Conservation (phyloP, 2,329 filamentous ascomycete genomes). For the Penicillium sp. region DNA sequence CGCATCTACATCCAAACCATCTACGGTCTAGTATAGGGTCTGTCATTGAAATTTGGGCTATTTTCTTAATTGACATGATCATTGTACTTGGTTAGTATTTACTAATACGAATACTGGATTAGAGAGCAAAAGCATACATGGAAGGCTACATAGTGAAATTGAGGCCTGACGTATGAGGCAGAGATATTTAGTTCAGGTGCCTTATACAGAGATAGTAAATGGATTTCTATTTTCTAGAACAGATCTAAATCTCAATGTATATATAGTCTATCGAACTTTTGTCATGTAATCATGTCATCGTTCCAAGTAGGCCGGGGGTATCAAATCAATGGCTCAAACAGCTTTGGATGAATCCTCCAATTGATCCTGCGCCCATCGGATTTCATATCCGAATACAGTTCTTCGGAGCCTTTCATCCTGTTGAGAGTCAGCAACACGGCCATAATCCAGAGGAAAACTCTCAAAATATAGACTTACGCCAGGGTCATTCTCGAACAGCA, state of each 20-base stretch:
- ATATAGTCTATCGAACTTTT: slow-evolving; percentile 8
- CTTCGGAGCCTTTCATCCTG: slow-evolving; percentile 73
- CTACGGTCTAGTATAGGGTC: background rate
- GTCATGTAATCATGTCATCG: slow-evolving; percentile 10
- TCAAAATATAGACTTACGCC: slow-evolving; percentile 53
- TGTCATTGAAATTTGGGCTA: background rate
- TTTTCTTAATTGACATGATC: background rate
- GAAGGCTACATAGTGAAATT: background rate
- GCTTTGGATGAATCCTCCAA: slow-evolving; percentile 11
- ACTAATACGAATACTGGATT: background rate
- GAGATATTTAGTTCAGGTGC: background rate
- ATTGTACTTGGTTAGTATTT: background rate
- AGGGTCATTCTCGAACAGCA: slow-evolving; percentile 85
- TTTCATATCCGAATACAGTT: slow-evolving; percentile 75
- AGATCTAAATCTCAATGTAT: background rate
- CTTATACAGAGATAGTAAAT: background rate
- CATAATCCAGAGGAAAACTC: background rate
- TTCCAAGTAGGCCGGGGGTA: slow-evolving; percentile 6
- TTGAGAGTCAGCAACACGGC: slow-evolving; percentile 12
- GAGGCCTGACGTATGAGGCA: background rate
- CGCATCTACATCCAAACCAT: background rate
- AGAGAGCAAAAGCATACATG: background rate
- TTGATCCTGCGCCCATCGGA: slow-evolving; percentile 59
- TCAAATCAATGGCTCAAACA: slow-evolving; percentile 10
- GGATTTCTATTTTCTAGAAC: background rate